Evolutionary conservation across 2,329 filamentous ascomycete species (phyloP).

Genomic region (Trichoderma guizhouense): DNA sequence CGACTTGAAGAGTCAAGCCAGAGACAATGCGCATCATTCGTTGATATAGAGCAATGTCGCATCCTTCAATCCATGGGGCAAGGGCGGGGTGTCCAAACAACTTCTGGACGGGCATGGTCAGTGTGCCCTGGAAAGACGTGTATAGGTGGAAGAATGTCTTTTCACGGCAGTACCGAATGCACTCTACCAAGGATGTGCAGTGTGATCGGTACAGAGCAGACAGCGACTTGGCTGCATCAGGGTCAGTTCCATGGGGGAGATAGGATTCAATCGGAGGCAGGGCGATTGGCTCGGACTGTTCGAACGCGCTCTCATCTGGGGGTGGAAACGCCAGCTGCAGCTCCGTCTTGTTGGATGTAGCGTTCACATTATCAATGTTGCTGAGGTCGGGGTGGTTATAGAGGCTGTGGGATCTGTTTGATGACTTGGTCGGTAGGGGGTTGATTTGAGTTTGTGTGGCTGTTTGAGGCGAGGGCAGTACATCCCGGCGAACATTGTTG

Average conservation of each 20-base stretch:
- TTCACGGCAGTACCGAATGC: slow-evolving; percentile 92
- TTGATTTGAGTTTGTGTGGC: slow-evolving; percentile 24
- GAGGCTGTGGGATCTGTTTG: slow-evolving; percentile 42
- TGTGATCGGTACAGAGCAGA: slow-evolving; percentile 88
- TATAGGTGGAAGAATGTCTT: slow-evolving; percentile 96
- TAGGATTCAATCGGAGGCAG: slow-evolving; percentile 86
- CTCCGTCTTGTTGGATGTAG: slow-evolving; percentile 55
- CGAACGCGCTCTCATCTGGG: slow-evolving; percentile 48
- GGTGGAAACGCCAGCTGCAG: slow-evolving; percentile 60
- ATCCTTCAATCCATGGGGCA: slow-evolving; percentile 91
- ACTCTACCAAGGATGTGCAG: slow-evolving; percentile 92
- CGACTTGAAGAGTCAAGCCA: slow-evolving; percentile 83
- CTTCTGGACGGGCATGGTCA: slow-evolving; percentile 96
- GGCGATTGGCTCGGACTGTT: slow-evolving; percentile 66
- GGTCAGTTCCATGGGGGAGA: slow-evolving; percentile 76
- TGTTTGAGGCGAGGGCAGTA: slow-evolving; percentile 31
- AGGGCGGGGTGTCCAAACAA: slow-evolving; percentile 77
- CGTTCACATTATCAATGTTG: slow-evolving; percentile 57
- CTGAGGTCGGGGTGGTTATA: slow-evolving; percentile 58
- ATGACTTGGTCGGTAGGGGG: slow-evolving; percentile 17
- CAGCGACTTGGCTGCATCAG: slow-evolving; percentile 80
- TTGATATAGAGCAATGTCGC: slow-evolving; percentile 93
- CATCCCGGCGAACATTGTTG: slow-evolving; percentile 30
- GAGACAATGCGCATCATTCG: slow-evolving; percentile 93
- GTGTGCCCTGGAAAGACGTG: slow-evolving; percentile 89